These are phyloP conservation scores for Protea cynaroides DNA, from an alignment of 164 flowering plant species.

Conservation along the genomic window DNA sequence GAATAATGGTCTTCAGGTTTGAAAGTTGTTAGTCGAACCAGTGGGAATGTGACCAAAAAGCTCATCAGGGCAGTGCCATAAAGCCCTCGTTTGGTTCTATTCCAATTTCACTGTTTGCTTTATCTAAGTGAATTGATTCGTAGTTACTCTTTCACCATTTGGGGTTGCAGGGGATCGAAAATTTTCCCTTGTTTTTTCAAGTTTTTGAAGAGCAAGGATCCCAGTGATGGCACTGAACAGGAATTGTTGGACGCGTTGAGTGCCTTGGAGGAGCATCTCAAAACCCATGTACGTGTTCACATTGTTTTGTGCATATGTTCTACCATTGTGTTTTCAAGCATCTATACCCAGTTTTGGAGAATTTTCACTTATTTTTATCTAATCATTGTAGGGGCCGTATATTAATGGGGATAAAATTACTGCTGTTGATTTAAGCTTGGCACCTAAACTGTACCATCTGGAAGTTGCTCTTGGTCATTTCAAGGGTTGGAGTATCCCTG, in stretches of 20 bases:
- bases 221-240: constrained; percentile 80
- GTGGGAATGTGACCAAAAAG: background rate
- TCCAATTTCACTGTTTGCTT: background rate
- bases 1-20: no score
- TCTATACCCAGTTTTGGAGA: background rate
- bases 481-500: constrained; percentile 75
- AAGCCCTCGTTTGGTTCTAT: background rate
- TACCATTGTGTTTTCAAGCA: background rate
- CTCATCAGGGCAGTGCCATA: background rate
- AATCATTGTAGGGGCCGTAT: constrained; percentile 57
- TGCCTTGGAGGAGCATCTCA: constrained; percentile 85
- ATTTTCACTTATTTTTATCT: background rate
- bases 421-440: constrained; percentile 84
- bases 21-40: background rate
- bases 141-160: background rate
- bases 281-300: constrained; percentile 49
- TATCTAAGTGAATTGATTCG: background rate
- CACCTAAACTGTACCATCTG: constrained; percentile 87
- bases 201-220: constrained; percentile 86
- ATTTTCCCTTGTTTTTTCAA: constrained; percentile 56
- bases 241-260: constrained; percentile 64
- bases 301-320: background rate
- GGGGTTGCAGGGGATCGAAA: constrained; percentile 64
- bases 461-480: constrained; percentile 74
- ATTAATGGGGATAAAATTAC: constrained; percentile 70